phyloP scores from a whole-genome alignment of 2,329 filamentous ascomycete genomes.

The Scolecobasidium constrictum region DNA sequence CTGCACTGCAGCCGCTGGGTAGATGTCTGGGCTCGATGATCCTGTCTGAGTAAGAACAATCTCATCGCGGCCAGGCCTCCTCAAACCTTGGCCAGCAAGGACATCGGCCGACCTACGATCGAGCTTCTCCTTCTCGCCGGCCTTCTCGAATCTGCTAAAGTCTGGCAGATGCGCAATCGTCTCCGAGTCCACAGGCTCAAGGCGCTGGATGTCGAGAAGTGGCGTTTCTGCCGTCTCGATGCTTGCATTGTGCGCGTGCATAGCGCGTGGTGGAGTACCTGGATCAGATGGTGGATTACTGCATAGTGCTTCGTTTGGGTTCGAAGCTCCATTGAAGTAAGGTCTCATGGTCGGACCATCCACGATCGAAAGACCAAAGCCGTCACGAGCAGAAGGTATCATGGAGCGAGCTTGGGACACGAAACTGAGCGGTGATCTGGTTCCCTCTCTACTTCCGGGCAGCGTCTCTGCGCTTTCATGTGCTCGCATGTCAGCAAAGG shows the following conservation, averaged over 20 bases:
- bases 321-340: neutral
- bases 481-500: neutral
- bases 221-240: neutral
- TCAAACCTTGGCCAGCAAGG: neutral
- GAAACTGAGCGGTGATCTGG: neutral
- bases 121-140: neutral
- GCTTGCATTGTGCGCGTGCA: neutral
- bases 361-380: conserved; percentile 3
- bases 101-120: neutral
- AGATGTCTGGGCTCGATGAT: neutral
- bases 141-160: no score
- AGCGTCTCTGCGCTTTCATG: neutral
- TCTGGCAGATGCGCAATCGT: no score
- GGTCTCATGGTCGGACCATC: neutral
- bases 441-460: neutral
- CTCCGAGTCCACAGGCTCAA: no score
- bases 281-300: conserved; percentile 1
- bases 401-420: neutral
- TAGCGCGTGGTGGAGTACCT: neutral
- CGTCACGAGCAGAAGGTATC: neutral
- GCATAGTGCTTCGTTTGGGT: neutral
- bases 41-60: neutral
- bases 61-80: neutral
- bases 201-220: no score
- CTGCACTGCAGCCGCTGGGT: neutral